Percentiles rank a stretch among this genome's conserved stretches.
phyloP scores from a whole-genome alignment of 805 yeast genomes.

The Komagataella ulmi region DNA sequence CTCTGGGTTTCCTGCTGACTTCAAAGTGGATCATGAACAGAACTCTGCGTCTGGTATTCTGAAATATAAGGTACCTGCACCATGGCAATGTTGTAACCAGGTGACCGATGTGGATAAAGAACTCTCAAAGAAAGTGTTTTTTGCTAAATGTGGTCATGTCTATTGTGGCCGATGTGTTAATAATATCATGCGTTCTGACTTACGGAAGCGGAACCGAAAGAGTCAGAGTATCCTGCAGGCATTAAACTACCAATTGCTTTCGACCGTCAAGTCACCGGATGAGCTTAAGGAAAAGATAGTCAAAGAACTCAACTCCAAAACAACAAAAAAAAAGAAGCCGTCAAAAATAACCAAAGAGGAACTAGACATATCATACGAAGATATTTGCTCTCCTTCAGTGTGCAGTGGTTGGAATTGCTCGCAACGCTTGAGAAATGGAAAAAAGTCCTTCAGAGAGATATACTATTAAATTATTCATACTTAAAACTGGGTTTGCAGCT shows the following conservation, averaged over 20 bases:
- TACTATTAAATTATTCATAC: not conserved
- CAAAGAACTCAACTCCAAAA: not conserved
- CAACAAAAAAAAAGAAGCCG: not conserved
- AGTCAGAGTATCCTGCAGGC: slow-evolving; percentile 10
- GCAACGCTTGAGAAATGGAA: not conserved
- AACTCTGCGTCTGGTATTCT: slow-evolving; percentile 12
- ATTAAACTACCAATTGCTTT: slow-evolving; percentile 8
- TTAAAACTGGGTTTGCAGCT: not conserved
- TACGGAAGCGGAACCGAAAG: slow-evolving; percentile 7
- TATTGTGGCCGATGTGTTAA: slow-evolving; percentile 80
- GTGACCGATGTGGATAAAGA: slow-evolving; percentile 43
- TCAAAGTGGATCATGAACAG: slow-evolving; percentile 14
- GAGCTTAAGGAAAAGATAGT: not conserved
- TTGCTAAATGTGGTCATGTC: slow-evolving; percentile 67
- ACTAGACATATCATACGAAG: not conserved
- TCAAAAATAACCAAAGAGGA: not conserved
- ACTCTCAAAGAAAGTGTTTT: slow-evolving; percentile 52
- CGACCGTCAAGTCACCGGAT: not conserved
- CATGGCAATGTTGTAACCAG: slow-evolving; percentile 43
- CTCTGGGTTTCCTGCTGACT: slow-evolving; percentile 50
- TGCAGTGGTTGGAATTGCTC: not conserved
- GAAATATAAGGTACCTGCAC: slow-evolving; percentile 33
- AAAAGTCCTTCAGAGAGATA: not conserved
- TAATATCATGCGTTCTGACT: slow-evolving; percentile 31
- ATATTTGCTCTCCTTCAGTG: not conserved